Percentiles rank a stretch among this genome's conserved stretches.
Conservation (phyloP, 75 land plant species). For the Sequoiadendron giganteum region DNA sequence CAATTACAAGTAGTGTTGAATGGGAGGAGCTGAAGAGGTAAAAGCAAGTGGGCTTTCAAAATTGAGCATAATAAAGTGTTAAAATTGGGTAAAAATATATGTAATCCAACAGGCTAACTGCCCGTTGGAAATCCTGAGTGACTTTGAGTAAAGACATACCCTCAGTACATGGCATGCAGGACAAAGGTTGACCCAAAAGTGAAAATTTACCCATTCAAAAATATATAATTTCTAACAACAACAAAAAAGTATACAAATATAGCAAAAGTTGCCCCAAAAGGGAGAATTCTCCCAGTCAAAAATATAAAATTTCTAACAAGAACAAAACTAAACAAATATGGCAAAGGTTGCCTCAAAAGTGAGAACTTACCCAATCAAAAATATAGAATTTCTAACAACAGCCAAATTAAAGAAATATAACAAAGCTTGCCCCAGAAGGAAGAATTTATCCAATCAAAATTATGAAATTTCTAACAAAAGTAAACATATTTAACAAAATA, state of each 20-base stretch:
- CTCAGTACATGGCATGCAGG: not conserved
- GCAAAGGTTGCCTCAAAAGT: not conserved
- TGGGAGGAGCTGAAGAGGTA: not conserved
- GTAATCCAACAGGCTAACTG: not conserved
- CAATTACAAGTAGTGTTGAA: not conserved
- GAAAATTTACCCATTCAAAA: too few species aligned
- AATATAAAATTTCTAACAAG: too few species aligned
- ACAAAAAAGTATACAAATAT: too few species aligned
- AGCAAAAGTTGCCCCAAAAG: not conserved
- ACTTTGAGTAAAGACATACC: not conserved
- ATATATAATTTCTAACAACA: too few species aligned
- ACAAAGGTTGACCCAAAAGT: not conserved
- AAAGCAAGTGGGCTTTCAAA: not conserved
- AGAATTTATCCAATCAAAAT: not conserved
- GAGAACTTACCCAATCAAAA: not conserved
- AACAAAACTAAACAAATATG: too few species aligned
- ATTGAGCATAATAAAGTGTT: not conserved
- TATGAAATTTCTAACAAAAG: not conserved
- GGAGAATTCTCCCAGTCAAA: not conserved
- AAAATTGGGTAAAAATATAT: not conserved
- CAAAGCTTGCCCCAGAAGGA: not conserved
- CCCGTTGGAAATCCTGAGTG: not conserved
- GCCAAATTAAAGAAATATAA: not conserved
- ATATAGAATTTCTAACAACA: not conserved
- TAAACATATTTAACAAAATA: not conserved